Percentiles rank a stretch among this genome's conserved stretches.
Evolutionary conservation across 441 rosid genomes (phyloP).

Genomic region (Populus hybrid): DNA sequence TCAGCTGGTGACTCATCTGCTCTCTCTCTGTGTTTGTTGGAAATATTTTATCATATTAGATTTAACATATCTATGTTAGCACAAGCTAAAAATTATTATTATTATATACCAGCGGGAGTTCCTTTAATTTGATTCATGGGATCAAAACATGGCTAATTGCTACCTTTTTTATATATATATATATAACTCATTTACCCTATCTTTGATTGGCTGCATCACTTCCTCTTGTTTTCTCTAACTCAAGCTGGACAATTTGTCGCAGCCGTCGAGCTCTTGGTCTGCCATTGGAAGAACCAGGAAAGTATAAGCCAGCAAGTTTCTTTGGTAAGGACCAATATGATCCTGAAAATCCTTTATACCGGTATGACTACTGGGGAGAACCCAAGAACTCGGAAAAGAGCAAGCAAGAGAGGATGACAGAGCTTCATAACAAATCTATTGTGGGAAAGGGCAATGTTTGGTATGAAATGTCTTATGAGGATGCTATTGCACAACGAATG

Average conservation of each 20-base stretch:
- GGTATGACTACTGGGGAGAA: slow-evolving; percentile 96
- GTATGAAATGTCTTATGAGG: slow-evolving; percentile 89
- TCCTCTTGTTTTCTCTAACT: neutral
- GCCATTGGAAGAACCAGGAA: slow-evolving; percentile 96
- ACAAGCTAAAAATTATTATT: neutral
- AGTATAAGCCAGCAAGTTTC: slow-evolving; percentile 71
- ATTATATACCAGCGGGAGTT: neutral
- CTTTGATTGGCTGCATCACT: neutral
- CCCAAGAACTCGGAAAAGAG: slow-evolving; percentile 92
- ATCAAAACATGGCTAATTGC: neutral
- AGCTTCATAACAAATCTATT: slow-evolving; percentile 76
- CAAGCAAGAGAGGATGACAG: slow-evolving; percentile 65
- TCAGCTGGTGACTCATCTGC: slow-evolving; percentile 61
- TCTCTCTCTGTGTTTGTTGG: neutral
- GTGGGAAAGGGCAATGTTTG: slow-evolving; percentile 81
- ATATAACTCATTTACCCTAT: neutral
- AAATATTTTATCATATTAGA: neutral
- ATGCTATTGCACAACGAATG: slow-evolving; percentile 57
- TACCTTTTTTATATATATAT: no score
- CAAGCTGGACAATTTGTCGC: slow-evolving; percentile 13
- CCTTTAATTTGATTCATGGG: neutral
- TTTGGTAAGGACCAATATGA: slow-evolving; percentile 88
- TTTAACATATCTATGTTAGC: neutral
- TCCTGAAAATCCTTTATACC: slow-evolving; percentile 73
- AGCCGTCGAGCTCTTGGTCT: slow-evolving; percentile 85